Evolutionary conservation across 805 yeast genomes (phyloP).

Genomic region (Brettanomyces nanus): DNA sequence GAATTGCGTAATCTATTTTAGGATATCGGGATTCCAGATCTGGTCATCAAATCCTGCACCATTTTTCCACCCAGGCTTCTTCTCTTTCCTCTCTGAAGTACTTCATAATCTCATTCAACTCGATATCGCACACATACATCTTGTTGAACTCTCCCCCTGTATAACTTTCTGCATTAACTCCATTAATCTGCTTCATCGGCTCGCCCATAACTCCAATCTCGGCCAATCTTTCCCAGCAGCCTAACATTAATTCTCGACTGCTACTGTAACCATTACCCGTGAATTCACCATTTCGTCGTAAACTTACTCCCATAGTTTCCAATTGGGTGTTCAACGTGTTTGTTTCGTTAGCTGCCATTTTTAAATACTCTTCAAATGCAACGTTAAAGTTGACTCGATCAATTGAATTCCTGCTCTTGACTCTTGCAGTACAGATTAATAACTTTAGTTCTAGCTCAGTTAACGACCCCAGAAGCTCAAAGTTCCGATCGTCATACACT

Average conservation of each 20-base stretch:
- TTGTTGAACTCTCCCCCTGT: constrained; percentile 33
- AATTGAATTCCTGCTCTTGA: constrained; percentile 47
- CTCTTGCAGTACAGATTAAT: constrained; percentile 69
- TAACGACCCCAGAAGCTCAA: constrained; percentile 29
- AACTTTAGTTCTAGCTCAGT: constrained; percentile 68
- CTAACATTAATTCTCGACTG: constrained; percentile 7
- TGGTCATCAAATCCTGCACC: no score
- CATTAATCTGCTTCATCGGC: constrained; percentile 16
- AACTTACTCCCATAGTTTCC: constrained; percentile 10
- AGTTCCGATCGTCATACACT: constrained; percentile 10
- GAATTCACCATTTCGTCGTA: neutral
- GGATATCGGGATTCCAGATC: no score
- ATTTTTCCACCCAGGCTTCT: constrained; percentile 18
- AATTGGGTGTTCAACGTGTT: constrained; percentile 20
- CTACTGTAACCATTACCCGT: constrained; percentile 2
- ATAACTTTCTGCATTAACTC: constrained; percentile 14
- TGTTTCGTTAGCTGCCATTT: constrained; percentile 39
- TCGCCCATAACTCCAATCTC: constrained; percentile 7
- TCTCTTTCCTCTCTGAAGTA: constrained; percentile 11
- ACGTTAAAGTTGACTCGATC: constrained; percentile 67
- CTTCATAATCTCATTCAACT: constrained; percentile 40
- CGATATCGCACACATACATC: constrained; percentile 43
- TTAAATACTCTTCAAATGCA: constrained; percentile 67
- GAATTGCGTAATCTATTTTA: no score
- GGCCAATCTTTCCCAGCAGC: constrained; percentile 13